Conservation (phyloP, 768 basidiomycete genomes). For the Porpolomopsis calyptriformis region DNA sequence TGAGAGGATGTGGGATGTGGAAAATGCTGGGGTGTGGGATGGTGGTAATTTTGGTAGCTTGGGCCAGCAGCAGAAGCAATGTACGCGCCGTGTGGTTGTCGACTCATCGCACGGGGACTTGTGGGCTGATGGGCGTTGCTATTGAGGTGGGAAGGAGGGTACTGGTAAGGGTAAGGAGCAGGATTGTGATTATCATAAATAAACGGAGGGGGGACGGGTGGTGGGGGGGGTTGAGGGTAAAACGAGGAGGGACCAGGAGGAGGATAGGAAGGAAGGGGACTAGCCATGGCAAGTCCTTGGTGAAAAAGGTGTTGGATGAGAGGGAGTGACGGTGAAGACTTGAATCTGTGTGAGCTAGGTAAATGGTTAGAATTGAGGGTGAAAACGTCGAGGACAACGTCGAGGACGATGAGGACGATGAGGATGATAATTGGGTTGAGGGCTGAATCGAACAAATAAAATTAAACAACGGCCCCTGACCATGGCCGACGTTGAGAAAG, state of each 20-base stretch:
- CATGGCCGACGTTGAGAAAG: not conserved
- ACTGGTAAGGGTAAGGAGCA: constrained; percentile 13
- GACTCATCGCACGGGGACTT: constrained; percentile 26
- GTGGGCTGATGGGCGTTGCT: constrained; percentile 20
- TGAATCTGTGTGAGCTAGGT: too few species aligned
- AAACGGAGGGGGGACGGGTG: constrained; percentile 13
- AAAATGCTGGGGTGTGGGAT: constrained; percentile 21
- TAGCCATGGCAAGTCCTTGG: constrained; percentile 9
- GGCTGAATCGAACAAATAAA: not conserved
- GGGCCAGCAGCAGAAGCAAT: constrained; percentile 28
- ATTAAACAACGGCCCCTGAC: not conserved
- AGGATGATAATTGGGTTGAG: not conserved
- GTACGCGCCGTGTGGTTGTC: constrained; percentile 27
- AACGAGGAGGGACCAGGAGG: constrained; percentile 19
- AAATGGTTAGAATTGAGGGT: not conserved
- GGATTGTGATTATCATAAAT: constrained; percentile 30
- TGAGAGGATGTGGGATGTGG: constrained; percentile 19
- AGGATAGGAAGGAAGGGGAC: constrained; percentile 19
- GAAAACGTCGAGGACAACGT: not conserved
- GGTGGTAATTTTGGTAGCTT: constrained; percentile 27
- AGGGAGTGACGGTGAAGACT: not conserved
- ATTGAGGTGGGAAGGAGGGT: constrained; percentile 22
- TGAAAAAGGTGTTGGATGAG: not conserved
- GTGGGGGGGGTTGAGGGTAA: constrained; percentile 17
- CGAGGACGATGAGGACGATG: not conserved